These are phyloP conservation scores for Neonectria neomacrospora DNA, from an alignment of 2,329 filamentous ascomycete species.

Conservation along the genomic window DNA sequence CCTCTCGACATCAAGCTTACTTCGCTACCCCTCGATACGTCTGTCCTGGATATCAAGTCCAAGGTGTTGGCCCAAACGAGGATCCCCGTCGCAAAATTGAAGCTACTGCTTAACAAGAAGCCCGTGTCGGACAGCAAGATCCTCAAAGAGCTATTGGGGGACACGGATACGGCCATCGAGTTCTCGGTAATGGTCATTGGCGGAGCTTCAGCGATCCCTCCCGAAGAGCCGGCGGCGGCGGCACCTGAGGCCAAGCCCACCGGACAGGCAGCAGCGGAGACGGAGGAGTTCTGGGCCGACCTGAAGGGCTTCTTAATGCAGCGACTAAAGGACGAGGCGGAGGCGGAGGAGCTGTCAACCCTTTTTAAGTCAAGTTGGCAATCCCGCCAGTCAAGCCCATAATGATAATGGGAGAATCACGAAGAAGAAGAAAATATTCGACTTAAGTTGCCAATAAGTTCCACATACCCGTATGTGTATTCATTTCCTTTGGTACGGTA, in stretches of 20 bases:
- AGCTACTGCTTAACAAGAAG: constrained; percentile 88
- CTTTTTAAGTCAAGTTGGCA: constrained; percentile 81
- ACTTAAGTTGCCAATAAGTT: constrained; percentile 36
- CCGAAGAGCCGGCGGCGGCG: constrained; percentile 52
- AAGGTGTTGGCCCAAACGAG: constrained; percentile 71
- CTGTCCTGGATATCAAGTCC: constrained; percentile 81
- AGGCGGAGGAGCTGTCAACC: constrained; percentile 71
- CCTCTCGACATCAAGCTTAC: constrained; percentile 74
- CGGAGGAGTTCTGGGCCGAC: constrained; percentile 87
- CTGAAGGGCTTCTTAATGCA: constrained; percentile 83
- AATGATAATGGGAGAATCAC: constrained; percentile 27
- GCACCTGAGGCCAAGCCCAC: constrained; percentile 41
- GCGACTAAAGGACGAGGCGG: constrained; percentile 76
- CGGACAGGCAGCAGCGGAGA: constrained; percentile 72
- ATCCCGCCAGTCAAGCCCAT: constrained; percentile 51
- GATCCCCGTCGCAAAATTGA: constrained; percentile 81
- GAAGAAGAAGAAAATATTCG: constrained; percentile 33
- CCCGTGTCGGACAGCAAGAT: constrained; percentile 82
- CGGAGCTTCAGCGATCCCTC: constrained; percentile 64
- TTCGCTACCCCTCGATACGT: constrained; percentile 73
- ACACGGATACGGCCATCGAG: constrained; percentile 66
- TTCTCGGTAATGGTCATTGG: constrained; percentile 91
- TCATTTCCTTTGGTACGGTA: constrained; percentile 46
- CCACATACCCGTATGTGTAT: constrained; percentile 46
- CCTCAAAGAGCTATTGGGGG: constrained; percentile 75